Evolutionary conservation across 306 rosid genomes (phyloP), one percentile per base, ranked within the genome.

Genomic region (Hippophae rhamnoides): DNA sequence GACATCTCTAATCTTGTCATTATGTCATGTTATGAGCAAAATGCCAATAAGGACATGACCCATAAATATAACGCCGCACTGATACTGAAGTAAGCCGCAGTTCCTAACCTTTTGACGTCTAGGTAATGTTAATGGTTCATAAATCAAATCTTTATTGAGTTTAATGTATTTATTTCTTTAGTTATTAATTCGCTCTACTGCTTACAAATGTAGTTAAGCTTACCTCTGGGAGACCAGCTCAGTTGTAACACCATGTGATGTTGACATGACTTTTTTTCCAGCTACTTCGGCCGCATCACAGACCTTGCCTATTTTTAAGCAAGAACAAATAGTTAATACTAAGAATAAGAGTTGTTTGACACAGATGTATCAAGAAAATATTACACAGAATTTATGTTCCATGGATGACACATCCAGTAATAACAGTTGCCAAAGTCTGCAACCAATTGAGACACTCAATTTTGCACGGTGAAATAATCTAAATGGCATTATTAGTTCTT

Each of bases 231-330:
- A 66, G 26, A 83, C 93, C 26, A 87, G 82, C 62, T 92, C 96
- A 5, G 95, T 92, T 38, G 98, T 92, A 60, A 92, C 98, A 12
- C 83, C 74, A 62, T 89, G 80, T 54, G 98, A 74, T 27, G 95
- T 87, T 67, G 96, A 77, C 96, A 92, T 76, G 64, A 85, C 98
- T 76, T 85, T 86, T 76, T 73, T 92, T 47, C 98, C 95, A 27
- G 98, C 76, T 42, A 83, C 86, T 80, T 92, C 98, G 69, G 85
- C 93, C 57, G 98, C 95, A 64, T 92, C 98, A 1, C 87, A 85
- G 57, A 87, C 88, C 78, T 78, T 87, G 80, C 78, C 98, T 92
- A 67, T 64, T 65, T 53, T 58, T 66, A 72, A 58, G 57, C 62
- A 53, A 67, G 67, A 14, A 44, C 58, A 1, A 42, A 65, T 51